Base-by-base conservation (phyloP, 1,284 basidiomycete species). In the Exsudoporus floridanus region DNA sequence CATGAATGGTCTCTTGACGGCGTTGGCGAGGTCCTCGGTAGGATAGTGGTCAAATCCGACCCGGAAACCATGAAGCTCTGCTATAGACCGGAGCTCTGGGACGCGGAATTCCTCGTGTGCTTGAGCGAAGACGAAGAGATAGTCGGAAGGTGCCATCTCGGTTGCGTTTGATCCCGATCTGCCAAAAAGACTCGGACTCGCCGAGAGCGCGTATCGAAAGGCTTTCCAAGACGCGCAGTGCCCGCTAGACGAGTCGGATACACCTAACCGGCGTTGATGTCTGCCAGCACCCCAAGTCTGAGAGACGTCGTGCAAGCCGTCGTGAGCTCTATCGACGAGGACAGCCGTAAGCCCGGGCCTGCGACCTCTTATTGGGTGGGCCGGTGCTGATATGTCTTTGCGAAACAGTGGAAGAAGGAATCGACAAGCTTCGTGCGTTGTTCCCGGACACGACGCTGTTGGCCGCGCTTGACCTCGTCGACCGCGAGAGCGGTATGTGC, bases 121-220 rank as follows among this genome's bases (percentile, higher is more conserved):
- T 69, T 91, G 88, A 1, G 90, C 90, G 67, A 92, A 90, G 43
- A 88, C 77, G 47, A 94, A 73, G 45, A 94, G 77, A 69, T 87
- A 93, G 54, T 75, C 71, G 28, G 61, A 60, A 6, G 68, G 57
- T 71, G 75, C 44, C 49, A 57, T 58, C 41, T 30, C 21, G 43
- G 43, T 8, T 16, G 12, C 13, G 36, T 42, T 21, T 43, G 18
- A 43, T 45, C 18, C 21, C 30, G 30, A 13, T 14, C 30, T 31
- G 13, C 30, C 30, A 47, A 55, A 18, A n/a, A 31, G 5, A 10
- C 12, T n/a, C 43, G 33, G 8, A n/a, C n/a, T n/a, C n/a, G n/a
- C n/a, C n/a, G n/a, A 10, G 18, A 10, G 23, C 16, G 23, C 16
- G 44, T 48, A 23, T 18, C 9, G 44, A 23, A 47, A 8, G 16